Percentiles rank a stretch among this genome's conserved stretches.
phyloP scores from a whole-genome alignment of 805 yeast species.

The Candida ulmi region DNA sequence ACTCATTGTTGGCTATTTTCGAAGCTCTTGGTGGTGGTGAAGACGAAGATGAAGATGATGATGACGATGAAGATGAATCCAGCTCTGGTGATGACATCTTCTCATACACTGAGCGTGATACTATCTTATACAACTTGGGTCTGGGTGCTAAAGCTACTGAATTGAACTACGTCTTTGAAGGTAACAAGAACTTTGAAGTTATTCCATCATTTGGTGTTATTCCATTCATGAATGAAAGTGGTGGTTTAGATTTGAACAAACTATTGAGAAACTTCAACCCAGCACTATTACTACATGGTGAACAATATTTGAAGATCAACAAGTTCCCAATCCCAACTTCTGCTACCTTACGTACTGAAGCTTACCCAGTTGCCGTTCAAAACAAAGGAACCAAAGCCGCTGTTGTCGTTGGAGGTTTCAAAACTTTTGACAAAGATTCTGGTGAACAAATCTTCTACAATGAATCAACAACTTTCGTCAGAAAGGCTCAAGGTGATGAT shows the following conservation, averaged over 20 bases:
- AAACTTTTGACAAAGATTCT: slow-evolving; percentile 60
- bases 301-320: slow-evolving; percentile 77
- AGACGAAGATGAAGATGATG: slow-evolving; percentile 26
- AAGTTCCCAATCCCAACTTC: slow-evolving; percentile 75
- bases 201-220: slow-evolving; percentile 88
- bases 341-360: slow-evolving; percentile 56
- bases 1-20: slow-evolving; percentile 75
- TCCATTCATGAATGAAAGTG: slow-evolving; percentile 66
- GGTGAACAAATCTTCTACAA: slow-evolving; percentile 72
- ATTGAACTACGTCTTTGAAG: slow-evolving; percentile 75
- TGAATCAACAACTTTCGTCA: slow-evolving; percentile 78
- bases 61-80: slow-evolving; percentile 39
- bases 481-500: slow-evolving; percentile 59
- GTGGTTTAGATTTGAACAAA: slow-evolving; percentile 51
- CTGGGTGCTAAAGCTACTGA: slow-evolving; percentile 80
- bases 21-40: slow-evolving; percentile 47
- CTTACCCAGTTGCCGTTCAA: slow-evolving; percentile 63
- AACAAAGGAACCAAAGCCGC: slow-evolving; percentile 86
- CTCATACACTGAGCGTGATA: slow-evolving; percentile 59
- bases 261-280: slow-evolving; percentile 82
- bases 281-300: slow-evolving; percentile 88
- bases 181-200: slow-evolving; percentile 70
- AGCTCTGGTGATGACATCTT: slow-evolving; percentile 38
- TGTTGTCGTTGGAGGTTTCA: slow-evolving; percentile 65
- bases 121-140: slow-evolving; percentile 82